Evolutionary conservation across 495 filamentous ascomycete genomes (phyloP).

Genomic region (Letharia lupina): DNA sequence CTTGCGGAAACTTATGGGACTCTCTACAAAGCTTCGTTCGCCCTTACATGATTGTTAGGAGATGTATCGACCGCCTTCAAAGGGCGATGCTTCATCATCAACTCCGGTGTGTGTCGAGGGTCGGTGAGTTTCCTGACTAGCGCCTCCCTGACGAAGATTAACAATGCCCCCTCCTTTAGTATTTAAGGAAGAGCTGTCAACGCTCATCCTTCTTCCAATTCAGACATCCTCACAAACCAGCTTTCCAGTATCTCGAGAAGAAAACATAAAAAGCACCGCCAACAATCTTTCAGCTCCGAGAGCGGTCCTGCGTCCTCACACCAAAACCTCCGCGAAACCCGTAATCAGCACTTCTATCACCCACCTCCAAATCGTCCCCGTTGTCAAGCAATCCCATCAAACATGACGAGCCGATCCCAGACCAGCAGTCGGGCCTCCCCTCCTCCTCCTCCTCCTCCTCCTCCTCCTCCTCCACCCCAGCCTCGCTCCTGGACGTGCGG

Average conservation of each 20-base stretch:
- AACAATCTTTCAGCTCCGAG: neutral
- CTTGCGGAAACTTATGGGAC: neutral
- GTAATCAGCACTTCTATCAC: no score
- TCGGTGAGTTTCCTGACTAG: neutral
- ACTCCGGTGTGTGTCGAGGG: neutral
- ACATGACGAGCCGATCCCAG: neutral
- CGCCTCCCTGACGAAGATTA: neutral
- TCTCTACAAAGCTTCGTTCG: neutral
- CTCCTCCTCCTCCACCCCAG: neutral
- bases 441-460: neutral
- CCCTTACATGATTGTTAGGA: neutral
- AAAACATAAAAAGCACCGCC: neutral
- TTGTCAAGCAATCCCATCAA: neutral
- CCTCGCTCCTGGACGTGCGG: neutral
- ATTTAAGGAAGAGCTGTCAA: neutral
- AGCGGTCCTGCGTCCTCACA: neutral
- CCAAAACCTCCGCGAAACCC: neutral
- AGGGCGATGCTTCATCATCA: conserved; percentile 11
- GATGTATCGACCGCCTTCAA: neutral
- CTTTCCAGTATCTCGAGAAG: neutral
- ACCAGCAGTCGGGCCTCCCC: neutral
- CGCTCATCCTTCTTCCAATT: neutral
- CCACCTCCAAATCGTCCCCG: neutral
- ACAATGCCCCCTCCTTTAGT: neutral
- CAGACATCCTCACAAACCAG: neutral